These are phyloP conservation scores for Acanthamoeba healyi DNA, from an alignment of 208 protist genomes.

Conservation along the genomic window DNA sequence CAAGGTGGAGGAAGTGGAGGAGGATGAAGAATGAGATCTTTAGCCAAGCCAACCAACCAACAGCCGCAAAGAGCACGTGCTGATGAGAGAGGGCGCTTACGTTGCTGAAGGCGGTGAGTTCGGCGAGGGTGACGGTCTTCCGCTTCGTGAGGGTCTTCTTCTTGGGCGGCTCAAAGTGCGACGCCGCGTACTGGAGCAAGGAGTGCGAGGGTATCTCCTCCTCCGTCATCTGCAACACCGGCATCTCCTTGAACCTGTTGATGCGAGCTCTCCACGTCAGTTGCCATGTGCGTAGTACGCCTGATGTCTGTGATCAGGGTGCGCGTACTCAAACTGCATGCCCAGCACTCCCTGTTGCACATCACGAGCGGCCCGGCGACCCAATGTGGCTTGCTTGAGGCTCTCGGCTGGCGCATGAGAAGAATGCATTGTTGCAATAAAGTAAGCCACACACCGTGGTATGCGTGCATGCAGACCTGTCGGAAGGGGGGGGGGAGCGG, in stretches of 20 bases:
- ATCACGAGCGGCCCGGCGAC: not conserved
- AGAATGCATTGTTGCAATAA: not conserved
- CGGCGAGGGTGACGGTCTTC: not conserved
- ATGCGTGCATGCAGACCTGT: too few relatives aligned
- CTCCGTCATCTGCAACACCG: conserved; percentile 49
- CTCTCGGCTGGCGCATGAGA: not conserved
- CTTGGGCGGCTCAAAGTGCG: not conserved
- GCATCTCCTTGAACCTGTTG: conserved; percentile 9
- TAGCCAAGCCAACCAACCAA: too few relatives aligned
- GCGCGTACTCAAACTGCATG: not conserved
- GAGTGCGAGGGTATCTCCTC: conserved; percentile 40
- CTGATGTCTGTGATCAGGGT: too few relatives aligned
- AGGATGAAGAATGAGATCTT: not conserved
- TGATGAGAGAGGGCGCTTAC: not conserved
- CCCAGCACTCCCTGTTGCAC: not conserved
- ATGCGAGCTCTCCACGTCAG: not conserved
- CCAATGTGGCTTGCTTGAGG: not conserved
- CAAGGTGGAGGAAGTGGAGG: not conserved
- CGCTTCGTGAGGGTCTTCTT: not conserved
- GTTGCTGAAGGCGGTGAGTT: not conserved
- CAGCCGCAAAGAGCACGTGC: not conserved
- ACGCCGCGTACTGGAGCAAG: not conserved
- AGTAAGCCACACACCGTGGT: not conserved
- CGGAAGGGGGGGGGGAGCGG: not conserved
- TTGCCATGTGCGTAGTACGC: too few relatives aligned